Evolutionary conservation across 75 land plant species (phyloP).

Genomic region (Cunninghamia lanceolata): DNA sequence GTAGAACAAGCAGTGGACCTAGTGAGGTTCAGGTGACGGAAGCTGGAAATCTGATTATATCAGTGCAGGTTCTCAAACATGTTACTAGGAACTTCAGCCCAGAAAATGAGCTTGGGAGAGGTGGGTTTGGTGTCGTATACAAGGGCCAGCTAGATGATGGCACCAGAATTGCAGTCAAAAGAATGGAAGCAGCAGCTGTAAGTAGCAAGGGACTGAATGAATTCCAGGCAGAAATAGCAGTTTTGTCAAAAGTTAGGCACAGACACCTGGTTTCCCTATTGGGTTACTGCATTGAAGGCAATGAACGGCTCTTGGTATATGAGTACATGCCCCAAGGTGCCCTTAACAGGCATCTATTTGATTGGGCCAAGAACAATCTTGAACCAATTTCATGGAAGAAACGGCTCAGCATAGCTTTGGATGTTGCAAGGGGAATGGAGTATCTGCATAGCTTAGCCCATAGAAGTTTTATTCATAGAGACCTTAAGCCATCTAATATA

Average conservation of each 20-base stretch:
- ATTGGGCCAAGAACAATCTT: constrained; percentile 55
- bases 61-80: constrained; percentile 73
- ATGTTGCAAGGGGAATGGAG: constrained; percentile 92
- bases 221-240: constrained; percentile 91
- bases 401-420: constrained; percentile 80
- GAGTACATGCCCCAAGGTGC: constrained; percentile 98
- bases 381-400: constrained; percentile 86
- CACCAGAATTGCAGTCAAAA: constrained; percentile 89
- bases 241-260: constrained; percentile 93
- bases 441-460: constrained; percentile 90
- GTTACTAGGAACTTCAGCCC: constrained; percentile 77
- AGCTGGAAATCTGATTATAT: constrained; percentile 79
- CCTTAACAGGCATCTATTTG: constrained; percentile 81
- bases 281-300: constrained; percentile 87
- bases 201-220: constrained; percentile 79
- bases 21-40: constrained; percentile 65
- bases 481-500: constrained; percentile 91
- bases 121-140: constrained; percentile 97
- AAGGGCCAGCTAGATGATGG: constrained; percentile 94
- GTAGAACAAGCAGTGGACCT: constrained; percentile 33
- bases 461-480: constrained; percentile 88
- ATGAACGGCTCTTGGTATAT: constrained; percentile 86
- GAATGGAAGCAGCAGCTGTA: constrained; percentile 78
- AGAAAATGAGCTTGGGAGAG: constrained; percentile 89
- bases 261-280: constrained; percentile 86